These are phyloP conservation scores for Phaffia tasmanica DNA, from an alignment of 768 basidiomycete species.

Conservation along the genomic window DNA sequence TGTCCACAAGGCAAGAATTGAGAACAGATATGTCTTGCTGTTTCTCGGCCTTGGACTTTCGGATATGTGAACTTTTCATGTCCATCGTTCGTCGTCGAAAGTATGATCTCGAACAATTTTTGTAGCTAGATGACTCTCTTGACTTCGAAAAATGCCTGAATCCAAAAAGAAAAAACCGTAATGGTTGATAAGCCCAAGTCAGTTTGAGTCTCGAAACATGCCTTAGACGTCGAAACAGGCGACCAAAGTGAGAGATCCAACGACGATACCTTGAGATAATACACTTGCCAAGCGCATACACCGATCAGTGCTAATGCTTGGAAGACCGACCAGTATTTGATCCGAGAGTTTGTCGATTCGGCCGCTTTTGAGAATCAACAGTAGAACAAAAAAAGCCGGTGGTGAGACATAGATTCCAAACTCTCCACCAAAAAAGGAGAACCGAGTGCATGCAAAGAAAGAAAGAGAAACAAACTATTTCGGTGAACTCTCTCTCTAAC, in stretches of 20 bases:
- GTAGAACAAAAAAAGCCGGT: neutral
- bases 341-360: slow-evolving; percentile 61
- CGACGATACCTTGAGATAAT: slow-evolving; percentile 69
- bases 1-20: no score
- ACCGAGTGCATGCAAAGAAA: neutral
- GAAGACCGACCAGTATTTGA: slow-evolving; percentile 97
- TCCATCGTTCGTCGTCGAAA: no score
- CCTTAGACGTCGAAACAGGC: neutral
- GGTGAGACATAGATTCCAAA: neutral
- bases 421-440: neutral
- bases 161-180: slow-evolving; percentile 18
- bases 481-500: slow-evolving; percentile 84
- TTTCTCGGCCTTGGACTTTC: no score
- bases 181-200: neutral
- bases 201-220: neutral
- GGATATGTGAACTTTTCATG: no score
- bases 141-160: slow-evolving; percentile 77
- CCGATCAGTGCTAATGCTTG: slow-evolving; percentile 77
- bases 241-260: neutral
- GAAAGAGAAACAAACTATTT: slow-evolving; percentile 61
- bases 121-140: slow-evolving; percentile 62
- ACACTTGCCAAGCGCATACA: slow-evolving; percentile 94
- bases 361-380: slow-evolving; percentile 34
- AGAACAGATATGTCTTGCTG: no score
- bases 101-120: neutral